Evolutionary conservation across 441 rosid genomes (phyloP), one percentile per base, ranked within the genome.

Genomic region (Dalechampia spathulata): DNA sequence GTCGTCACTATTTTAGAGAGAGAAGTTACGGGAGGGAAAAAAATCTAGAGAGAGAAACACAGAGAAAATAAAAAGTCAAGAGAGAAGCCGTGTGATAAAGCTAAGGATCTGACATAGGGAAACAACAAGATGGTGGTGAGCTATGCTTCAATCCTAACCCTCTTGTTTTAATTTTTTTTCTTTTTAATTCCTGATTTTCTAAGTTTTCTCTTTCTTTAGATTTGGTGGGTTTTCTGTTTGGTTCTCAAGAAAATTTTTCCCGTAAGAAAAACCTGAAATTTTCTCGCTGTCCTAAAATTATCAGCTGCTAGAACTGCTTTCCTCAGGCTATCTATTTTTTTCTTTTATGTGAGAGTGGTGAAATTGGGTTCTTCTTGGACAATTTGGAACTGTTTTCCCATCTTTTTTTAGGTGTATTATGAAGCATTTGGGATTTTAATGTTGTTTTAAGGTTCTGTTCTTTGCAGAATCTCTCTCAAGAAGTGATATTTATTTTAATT

Each of bases 41-140:
- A 22, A 13, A 46, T 22, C 26, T 26, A 49, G 55, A 47, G 71
- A 62, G 64, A 65, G 71, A 58, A 47, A 56, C 17, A 37, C 14
- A 21, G 12, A 38, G 3, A 34, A 12, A n/a, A 2, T 6, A 6
- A 28, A 54, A 13, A 30, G n/a, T 45, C 42, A 49, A 55, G 59
- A 58, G 42, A 49, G 59, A 44, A 16, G 38, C 34, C 22, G 62
- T 30, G 69, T 39, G 48, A 25, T 37, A 49, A 65, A 52, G 68
- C 52, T 15, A 44, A 59, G 63, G 74, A 57, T 68, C 68, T 63
- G 65, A 62, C 54, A 60, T 44, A 42, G 26, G 34, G 43, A 50
- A n/a, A n/a, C n/a, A n/a, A n/a, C n/a, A n/a, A n/a, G n/a, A n/a
- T n/a, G n/a, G n/a, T n/a, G n/a, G n/a, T n/a, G n/a, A n/a, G n/a